Conservation (phyloP, 2,329 filamentous ascomycete species). For the Fragosphaeria purpurea region DNA sequence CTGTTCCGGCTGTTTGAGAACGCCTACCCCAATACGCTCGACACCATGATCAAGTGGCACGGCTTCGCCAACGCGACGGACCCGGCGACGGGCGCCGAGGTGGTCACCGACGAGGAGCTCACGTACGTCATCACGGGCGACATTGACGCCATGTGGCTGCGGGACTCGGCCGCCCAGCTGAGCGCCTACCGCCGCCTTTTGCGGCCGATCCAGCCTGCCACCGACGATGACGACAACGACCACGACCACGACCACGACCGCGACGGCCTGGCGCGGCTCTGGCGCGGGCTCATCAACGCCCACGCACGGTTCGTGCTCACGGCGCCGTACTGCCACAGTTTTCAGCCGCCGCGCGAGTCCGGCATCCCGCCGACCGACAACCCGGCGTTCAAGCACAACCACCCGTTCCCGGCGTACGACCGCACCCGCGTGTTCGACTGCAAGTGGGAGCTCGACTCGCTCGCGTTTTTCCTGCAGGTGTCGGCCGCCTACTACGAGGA, state of each 20-base stretch:
- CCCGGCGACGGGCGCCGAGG: slow-evolving; percentile 14
- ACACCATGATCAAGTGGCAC: slow-evolving; percentile 75
- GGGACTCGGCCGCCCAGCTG: slow-evolving; percentile 70
- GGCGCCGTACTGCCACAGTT: slow-evolving; percentile 79
- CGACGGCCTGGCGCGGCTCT: slow-evolving; percentile 47
- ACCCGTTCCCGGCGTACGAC: slow-evolving; percentile 54
- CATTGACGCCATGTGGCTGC: slow-evolving; percentile 80
- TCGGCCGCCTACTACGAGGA: slow-evolving; percentile 65
- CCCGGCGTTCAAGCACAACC: slow-evolving; percentile 47
- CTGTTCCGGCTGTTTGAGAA: slow-evolving; percentile 75
- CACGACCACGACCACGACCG: no score
- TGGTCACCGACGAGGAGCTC: slow-evolving; percentile 45
- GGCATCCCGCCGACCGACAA: slow-evolving; percentile 50
- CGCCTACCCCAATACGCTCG: slow-evolving; percentile 71
- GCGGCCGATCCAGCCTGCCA: slow-evolving; percentile 20
- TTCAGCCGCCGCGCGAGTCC: slow-evolving; percentile 74
- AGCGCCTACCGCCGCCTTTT: slow-evolving; percentile 57
- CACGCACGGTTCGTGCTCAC: slow-evolving; percentile 58
- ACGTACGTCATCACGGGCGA: slow-evolving; percentile 77
- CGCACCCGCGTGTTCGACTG: slow-evolving; percentile 66
- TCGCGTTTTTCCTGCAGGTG: slow-evolving; percentile 76
- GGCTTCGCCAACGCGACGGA: slow-evolving; percentile 37
- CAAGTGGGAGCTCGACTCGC: slow-evolving; percentile 86
- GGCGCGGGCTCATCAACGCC: slow-evolving; percentile 61
- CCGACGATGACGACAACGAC: slow-evolving; percentile 35